These are phyloP conservation scores for Hippophae tibetana DNA, from an alignment of 306 rosid species.

Conservation along the genomic window DNA sequence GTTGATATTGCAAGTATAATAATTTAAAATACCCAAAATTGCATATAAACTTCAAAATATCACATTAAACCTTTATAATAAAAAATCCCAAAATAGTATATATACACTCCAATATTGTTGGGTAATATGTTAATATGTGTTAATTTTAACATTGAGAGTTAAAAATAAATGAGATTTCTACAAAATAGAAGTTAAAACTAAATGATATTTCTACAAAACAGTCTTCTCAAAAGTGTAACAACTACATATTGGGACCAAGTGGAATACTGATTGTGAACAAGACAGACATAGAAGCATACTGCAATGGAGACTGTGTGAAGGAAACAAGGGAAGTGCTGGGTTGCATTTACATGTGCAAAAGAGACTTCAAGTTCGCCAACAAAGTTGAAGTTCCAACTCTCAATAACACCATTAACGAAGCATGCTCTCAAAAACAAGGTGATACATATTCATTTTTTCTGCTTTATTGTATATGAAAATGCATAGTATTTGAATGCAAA, in stretches of 20 bases:
- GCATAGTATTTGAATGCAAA: no score
- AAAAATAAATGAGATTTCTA: no score
- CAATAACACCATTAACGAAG: neutral
- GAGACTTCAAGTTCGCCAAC: slow-evolving; percentile 27
- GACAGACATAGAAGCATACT: slow-evolving; percentile 13
- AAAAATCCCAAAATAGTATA: no score
- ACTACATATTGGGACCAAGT: neutral
- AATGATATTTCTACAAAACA: neutral
- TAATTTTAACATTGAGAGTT: no score
- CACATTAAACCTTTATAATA: no score
- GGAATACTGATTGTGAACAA: slow-evolving; percentile 23
- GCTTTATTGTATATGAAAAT: no score
- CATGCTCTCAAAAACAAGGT: slow-evolving; percentile 18
- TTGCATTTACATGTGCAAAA: slow-evolving; percentile 30
- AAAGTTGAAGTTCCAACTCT: slow-evolving; percentile 9
- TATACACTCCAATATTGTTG: no score
- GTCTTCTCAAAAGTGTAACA: neutral
- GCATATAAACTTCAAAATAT: no score
- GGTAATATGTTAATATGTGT: no score
- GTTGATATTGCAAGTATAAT: no score
- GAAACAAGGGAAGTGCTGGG: slow-evolving; percentile 20
- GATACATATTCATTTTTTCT: neutral
- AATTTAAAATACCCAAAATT: no score
- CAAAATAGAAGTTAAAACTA: neutral
- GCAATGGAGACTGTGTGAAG: slow-evolving; percentile 21